A percentile compares a stretch with the other conserved stretches of the same genome.
Conservation (phyloP, 2,329 filamentous ascomycete genomes). For the Neonectria ditissima region DNA sequence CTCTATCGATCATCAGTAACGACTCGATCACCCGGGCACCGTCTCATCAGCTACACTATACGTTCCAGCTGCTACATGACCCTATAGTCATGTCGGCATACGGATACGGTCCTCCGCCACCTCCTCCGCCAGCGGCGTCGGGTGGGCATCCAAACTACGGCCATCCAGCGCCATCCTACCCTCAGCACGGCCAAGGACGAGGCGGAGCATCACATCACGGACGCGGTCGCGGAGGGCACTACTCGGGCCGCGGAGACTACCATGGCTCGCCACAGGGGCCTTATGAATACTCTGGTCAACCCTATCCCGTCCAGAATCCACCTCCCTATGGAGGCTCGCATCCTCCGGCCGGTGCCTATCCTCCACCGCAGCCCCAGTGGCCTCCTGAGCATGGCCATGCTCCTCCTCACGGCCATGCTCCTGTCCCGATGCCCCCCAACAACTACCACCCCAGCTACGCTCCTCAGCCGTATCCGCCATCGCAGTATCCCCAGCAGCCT, state of each 20-base stretch:
- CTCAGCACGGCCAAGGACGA: slow-evolving; percentile 51
- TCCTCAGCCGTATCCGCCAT: slow-evolving; percentile 62
- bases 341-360: slow-evolving; percentile 52
- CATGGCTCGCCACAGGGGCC: slow-evolving; percentile 51
- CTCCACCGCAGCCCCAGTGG: slow-evolving; percentile 56
- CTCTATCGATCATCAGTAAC: slow-evolving; percentile 2
- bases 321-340: slow-evolving; percentile 50
- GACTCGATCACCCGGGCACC: not conserved
- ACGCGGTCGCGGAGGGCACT: slow-evolving; percentile 56
- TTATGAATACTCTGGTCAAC: slow-evolving; percentile 59
- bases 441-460: slow-evolving; percentile 72
- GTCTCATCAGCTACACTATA: not conserved
- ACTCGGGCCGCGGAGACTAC: slow-evolving; percentile 56
- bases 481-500: slow-evolving; percentile 59
- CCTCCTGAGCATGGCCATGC: slow-evolving; percentile 54
- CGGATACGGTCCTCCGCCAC: slow-evolving; percentile 66
- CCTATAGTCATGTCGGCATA: slow-evolving; percentile 59
- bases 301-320: slow-evolving; percentile 49
- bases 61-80: slow-evolving; percentile 1
- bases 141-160: slow-evolving; percentile 53
- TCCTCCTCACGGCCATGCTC: slow-evolving; percentile 59
- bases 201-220: slow-evolving; percentile 54
- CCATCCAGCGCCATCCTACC: slow-evolving; percentile 53
- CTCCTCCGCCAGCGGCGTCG: slow-evolving; percentile 56
- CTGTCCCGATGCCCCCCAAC: slow-evolving; percentile 61